Evolutionary conservation across 148 eudicot genomes (phyloP).

Genomic region (Amaranthus palmeri): DNA sequence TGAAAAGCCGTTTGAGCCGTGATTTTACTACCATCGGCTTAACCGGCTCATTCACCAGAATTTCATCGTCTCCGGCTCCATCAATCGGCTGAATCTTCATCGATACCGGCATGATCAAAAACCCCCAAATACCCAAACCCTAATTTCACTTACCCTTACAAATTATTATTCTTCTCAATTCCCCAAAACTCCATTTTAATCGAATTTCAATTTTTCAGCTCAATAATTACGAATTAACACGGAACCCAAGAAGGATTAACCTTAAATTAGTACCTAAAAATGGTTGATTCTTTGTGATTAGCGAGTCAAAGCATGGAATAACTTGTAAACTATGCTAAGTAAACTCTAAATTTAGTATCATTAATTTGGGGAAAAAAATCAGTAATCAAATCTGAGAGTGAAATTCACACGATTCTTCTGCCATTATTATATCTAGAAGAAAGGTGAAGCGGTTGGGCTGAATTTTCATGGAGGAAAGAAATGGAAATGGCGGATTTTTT

Average conservation of each 20-base stretch:
- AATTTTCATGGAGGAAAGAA: slow-evolving; percentile 17
- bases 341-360: neutral
- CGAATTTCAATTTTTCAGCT: neutral
- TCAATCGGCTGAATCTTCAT: slow-evolving; percentile 79
- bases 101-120: slow-evolving; percentile 50
- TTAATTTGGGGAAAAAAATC: neutral
- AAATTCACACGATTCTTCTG: slow-evolving; percentile 24
- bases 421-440: slow-evolving; percentile 4
- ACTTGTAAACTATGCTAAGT: slow-evolving; percentile 45
- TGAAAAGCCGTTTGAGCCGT: slow-evolving; percentile 57
- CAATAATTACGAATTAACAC: neutral
- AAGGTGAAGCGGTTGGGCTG: slow-evolving; percentile 23
- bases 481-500: neutral
- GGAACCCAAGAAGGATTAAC: slow-evolving; percentile 16
- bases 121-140: neutral
- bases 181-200: slow-evolving; percentile 21
- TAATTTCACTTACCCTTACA: slow-evolving; percentile 19
- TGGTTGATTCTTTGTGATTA: slow-evolving; percentile 14
- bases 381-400: neutral
- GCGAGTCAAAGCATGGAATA: slow-evolving; percentile 37
- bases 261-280: slow-evolving; percentile 14
- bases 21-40: slow-evolving; percentile 40
- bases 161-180: slow-evolving; percentile 5
- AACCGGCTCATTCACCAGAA: slow-evolving; percentile 18
- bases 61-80: slow-evolving; percentile 19